Conservation (phyloP, 1,284 basidiomycete genomes). For the Tetrapyrgos nigripes region DNA sequence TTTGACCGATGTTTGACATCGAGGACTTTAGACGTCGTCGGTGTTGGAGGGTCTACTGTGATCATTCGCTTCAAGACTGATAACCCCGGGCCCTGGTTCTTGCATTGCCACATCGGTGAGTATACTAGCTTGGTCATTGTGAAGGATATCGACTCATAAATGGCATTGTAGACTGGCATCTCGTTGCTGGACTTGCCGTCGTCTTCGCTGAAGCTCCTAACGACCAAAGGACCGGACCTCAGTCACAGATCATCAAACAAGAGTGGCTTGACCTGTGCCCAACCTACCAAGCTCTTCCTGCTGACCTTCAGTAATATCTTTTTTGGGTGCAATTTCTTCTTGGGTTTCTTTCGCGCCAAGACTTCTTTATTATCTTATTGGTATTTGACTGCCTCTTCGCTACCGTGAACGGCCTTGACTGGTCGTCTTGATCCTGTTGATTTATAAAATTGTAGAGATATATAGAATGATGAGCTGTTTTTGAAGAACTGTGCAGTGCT, state of each 20-base stretch:
- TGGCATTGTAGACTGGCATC: conserved; percentile 19
- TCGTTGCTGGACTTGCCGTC: conserved; percentile 40
- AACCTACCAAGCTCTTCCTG: conserved; percentile 14
- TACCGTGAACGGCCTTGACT: no score
- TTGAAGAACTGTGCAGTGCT: no score
- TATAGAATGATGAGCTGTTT: no score
- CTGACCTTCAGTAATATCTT: conserved; percentile 11
- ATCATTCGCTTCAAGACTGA: conserved; percentile 24
- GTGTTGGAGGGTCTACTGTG: conserved; percentile 13
- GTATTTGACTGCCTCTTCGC: no score
- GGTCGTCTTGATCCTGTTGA: no score
- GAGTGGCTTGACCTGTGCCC: conserved; percentile 14
- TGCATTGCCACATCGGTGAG: conserved; percentile 19
- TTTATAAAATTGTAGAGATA: no score
- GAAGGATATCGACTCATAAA: neutral
- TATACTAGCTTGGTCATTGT: neutral
- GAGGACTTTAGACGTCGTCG: conserved; percentile 17
- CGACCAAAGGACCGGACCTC: conserved; percentile 11
- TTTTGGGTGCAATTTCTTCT: no score
- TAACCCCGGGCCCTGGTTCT: conserved; percentile 26
- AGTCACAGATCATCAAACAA: conserved; percentile 14
- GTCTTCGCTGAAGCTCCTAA: conserved; percentile 42
- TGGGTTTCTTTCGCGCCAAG: no score
- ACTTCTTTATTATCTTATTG: no score
- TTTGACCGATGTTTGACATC: neutral